Evolutionary conservation across 306 rosid genomes (phyloP).

Genomic region (Sindora glabra): DNA sequence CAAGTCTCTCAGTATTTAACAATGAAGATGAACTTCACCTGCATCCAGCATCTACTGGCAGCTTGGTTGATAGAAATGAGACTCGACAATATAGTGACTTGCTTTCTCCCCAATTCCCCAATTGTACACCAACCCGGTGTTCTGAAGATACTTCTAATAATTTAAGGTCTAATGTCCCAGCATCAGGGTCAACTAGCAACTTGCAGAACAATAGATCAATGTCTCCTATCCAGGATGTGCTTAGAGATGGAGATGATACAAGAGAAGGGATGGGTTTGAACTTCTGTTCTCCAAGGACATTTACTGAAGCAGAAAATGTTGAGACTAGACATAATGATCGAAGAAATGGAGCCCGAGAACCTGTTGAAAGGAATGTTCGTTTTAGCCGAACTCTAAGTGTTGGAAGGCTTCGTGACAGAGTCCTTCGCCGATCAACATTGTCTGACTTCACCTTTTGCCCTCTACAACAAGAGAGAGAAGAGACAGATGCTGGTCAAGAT

Average conservation of each 20-base stretch:
- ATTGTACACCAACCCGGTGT: constrained; percentile 26
- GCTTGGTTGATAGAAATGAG: constrained; percentile 36
- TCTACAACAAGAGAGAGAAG: constrained; percentile 69
- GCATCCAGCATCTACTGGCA: constrained; percentile 25
- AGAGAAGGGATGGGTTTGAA: constrained; percentile 36
- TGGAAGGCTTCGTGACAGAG: constrained; percentile 99
- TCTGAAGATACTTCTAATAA: constrained; percentile 37
- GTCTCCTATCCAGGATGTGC: constrained; percentile 35
- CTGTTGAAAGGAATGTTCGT: constrained; percentile 79
- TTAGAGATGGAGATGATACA: constrained; percentile 26
- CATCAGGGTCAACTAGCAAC: constrained; percentile 23
- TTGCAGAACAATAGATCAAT: constrained; percentile 26
- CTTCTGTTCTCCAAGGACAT: constrained; percentile 40
- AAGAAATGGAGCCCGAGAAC: constrained; percentile 67
- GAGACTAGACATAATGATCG: constrained; percentile 57
- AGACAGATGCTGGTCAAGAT: constrained; percentile 43
- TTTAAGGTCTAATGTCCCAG: constrained; percentile 29
- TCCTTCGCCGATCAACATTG: constrained; percentile 79
- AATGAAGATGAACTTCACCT: constrained; percentile 52
- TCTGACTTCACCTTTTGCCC: constrained; percentile 70
- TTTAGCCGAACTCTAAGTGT: constrained; percentile 95
- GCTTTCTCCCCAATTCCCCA: constrained; percentile 35
- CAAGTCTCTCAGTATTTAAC: constrained; percentile 43
- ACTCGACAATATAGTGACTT: constrained; percentile 32
- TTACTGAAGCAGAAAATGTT: constrained; percentile 36